Evolutionary conservation across 2,329 filamentous ascomycete genomes (phyloP).

Genomic region (Cordyceps sp.): DNA sequence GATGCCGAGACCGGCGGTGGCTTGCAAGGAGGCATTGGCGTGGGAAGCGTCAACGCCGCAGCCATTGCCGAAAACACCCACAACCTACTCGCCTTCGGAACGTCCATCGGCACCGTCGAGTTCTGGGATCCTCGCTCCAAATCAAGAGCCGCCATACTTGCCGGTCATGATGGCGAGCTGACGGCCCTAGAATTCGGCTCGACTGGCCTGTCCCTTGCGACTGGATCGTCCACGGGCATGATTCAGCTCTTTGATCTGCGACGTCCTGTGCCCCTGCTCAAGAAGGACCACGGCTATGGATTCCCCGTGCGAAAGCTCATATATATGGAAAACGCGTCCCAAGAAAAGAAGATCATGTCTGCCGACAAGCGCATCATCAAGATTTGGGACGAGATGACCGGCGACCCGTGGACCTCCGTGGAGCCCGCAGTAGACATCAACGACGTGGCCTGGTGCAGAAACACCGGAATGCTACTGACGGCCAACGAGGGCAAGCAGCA

Average conservation of each 20-base stretch:
- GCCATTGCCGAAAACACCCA: conserved; percentile 80
- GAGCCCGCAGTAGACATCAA: conserved; percentile 93
- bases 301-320: conserved; percentile 78
- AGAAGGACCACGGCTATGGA: conserved; percentile 92
- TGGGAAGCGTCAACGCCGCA: conserved; percentile 74
- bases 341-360: conserved; percentile 76
- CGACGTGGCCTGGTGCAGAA: conserved; percentile 79
- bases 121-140: conserved; percentile 88
- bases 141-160: conserved; percentile 62
- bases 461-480: conserved; percentile 88
- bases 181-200: conserved; percentile 77
- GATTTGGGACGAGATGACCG: conserved; percentile 74
- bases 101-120: conserved; percentile 86
- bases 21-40: conserved; percentile 71
- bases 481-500: conserved; percentile 94
- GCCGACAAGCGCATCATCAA: conserved; percentile 95
- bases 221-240: conserved; percentile 75
- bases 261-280: conserved; percentile 68
- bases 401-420: conserved; percentile 85
- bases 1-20: conserved; percentile 65
- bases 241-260: conserved; percentile 86
- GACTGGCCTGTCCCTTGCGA: conserved; percentile 70
- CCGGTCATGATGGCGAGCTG: conserved; percentile 53
- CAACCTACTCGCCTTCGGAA: conserved; percentile 84
- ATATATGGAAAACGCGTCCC: conserved; percentile 52